These are phyloP conservation scores for Hymenoscyphus linearis DNA, from an alignment of 2,329 filamentous ascomycete species.

Conservation along the genomic window DNA sequence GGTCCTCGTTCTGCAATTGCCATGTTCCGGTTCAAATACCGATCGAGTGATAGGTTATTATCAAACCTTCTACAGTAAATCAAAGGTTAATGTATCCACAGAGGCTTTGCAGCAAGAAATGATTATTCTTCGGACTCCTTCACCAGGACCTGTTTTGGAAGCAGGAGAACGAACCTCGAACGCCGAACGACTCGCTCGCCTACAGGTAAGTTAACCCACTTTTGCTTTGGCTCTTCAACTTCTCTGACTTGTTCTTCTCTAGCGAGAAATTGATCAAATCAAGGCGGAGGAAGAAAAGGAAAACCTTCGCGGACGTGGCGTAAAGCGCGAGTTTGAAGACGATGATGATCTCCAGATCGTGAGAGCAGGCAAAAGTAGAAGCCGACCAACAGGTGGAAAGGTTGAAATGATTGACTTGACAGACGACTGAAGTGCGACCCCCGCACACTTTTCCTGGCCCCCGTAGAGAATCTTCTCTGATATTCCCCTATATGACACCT, in stretches of 20 bases:
- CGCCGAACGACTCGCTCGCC: constrained; percentile 13
- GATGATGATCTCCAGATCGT: constrained; percentile 4
- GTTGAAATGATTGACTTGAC: constrained; percentile 22
- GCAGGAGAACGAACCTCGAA: neutral
- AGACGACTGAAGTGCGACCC: constrained; percentile 14
- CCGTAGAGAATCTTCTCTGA: too few relatives aligned
- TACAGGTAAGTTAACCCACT: constrained; percentile 16
- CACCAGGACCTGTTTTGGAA: constrained; percentile 10
- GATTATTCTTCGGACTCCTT: constrained; percentile 21
- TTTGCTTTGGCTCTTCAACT: too few relatives aligned
- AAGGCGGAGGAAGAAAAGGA: constrained; percentile 16
- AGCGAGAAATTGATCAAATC: constrained; percentile 22
- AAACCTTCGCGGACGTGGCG: neutral
- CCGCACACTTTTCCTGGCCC: neutral
- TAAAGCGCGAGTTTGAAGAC: constrained; percentile 7
- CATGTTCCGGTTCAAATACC: constrained; percentile 21
- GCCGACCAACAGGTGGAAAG: constrained; percentile 3
- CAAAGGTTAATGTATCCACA: neutral
- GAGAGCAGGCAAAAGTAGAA: constrained; percentile 16
- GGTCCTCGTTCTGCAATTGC: constrained; percentile 11
- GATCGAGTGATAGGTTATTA: constrained; percentile 11
- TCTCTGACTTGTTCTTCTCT: neutral
- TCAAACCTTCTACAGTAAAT: neutral
- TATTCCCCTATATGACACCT: too few relatives aligned
- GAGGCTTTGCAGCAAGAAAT: constrained; percentile 20